Percentiles rank a stretch among this genome's conserved stretches.
These are phyloP conservation scores for Escallonia rubra DNA, from an alignment of 129 eudicot species.

Conservation along the genomic window DNA sequence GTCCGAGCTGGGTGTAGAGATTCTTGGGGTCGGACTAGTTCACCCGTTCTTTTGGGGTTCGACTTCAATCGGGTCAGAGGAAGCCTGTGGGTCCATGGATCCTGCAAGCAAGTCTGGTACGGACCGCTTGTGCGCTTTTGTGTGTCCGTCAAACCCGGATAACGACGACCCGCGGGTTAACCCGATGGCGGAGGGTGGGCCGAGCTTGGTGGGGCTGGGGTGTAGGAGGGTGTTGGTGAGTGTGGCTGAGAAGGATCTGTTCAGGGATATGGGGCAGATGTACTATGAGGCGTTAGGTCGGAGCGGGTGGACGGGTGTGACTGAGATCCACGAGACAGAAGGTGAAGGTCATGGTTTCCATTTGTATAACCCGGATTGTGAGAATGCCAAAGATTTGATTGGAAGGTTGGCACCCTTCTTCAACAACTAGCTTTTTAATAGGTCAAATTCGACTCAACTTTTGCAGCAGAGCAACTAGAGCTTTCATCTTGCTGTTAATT, in stretches of 20 bases:
- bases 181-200: conserved; percentile 12
- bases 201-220: conserved; percentile 1
- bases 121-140: neutral
- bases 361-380: conserved; percentile 43
- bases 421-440: neutral
- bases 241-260: conserved; percentile 11
- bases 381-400: conserved; percentile 44
- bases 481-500: too few species aligned
- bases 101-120: too few species aligned
- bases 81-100: neutral
- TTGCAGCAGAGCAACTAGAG: too few species aligned
- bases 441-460: too few species aligned
- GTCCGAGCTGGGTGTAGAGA: neutral
- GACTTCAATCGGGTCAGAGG: neutral
- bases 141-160: conserved; percentile 3
- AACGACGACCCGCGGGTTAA: conserved; percentile 17
- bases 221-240: conserved; percentile 14
- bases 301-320: conserved; percentile 31
- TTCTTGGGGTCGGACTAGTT: conserved; percentile 3
- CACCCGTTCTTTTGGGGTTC: conserved; percentile 18
- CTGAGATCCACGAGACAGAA: conserved; percentile 10
- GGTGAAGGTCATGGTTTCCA: conserved; percentile 74
- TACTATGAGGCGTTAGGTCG: conserved; percentile 16
- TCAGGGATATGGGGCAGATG: conserved; percentile 6
- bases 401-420: conserved; percentile 46